Evolutionary conservation across 352 stramenopile species (phyloP), one percentile per base, ranked within the genome.

Genomic region (Globisporangium nagaii): DNA sequence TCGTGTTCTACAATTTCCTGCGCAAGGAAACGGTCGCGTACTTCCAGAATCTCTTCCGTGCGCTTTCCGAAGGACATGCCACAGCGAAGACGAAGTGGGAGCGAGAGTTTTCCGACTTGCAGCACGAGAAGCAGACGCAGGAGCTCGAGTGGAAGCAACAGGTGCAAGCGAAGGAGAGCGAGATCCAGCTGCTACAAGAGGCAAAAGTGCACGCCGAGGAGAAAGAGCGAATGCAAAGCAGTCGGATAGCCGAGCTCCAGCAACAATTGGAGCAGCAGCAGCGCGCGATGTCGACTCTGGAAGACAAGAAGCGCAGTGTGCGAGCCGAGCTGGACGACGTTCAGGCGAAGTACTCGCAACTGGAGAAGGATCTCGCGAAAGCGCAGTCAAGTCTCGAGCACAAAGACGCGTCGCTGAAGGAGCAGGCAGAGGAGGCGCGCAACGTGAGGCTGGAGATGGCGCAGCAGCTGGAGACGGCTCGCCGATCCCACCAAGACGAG

Each of bases 1-100:
- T 76, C 27, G 63, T 65, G 0, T 79, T 91, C 27, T 79, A 86
- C 58, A 66, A 83, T 30, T 93, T 91, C 62, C 42, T 90, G 0
- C 71, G 79, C 24, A 49, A 63, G 13, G 79, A 91, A 24, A 61
- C 68, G 20, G 32, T 88, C 1, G 45, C 51, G 8, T 86, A 88
- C 25, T 72, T 82, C 53, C 65, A 90, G 20, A 27, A 58, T 12
- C 46, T 91, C 6, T 75, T 85, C 24, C 56, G 70, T 25, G 62
- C 70, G 2, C 65, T 89, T 8, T 53, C 56, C 25, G 60, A 49
- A 0, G 70, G 44, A 2, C 63, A 85, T 24, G 27, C 22, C 0
- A 34, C 65, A 10, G 43, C 67, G 9, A 59, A 64, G 8, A 15
- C 49, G 8, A 55, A 66, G 12, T 81, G 60, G 68, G 54, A 76